phyloP scores from a whole-genome alignment of 2,329 filamentous ascomycete species.

The Ophiostoma ulmi region DNA sequence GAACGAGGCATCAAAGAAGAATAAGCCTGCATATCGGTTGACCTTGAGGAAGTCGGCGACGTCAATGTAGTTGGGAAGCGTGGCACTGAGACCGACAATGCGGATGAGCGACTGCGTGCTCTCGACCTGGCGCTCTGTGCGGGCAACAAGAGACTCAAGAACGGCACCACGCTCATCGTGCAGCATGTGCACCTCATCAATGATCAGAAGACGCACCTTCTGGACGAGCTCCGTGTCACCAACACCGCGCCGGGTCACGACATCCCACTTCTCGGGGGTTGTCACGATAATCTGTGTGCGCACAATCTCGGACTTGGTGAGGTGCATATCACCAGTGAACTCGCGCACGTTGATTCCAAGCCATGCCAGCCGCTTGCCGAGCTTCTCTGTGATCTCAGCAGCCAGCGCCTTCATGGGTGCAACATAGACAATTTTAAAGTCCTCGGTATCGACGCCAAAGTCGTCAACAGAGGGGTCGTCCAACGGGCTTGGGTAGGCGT shows the following conservation, averaged over 20 bases:
- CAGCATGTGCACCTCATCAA: conserved; percentile 99
- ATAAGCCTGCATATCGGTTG: conserved; percentile 84
- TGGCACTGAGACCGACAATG: conserved; percentile 91
- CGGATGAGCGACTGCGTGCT: conserved; percentile 96
- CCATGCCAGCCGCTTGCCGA: conserved; percentile 89
- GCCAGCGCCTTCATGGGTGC: conserved; percentile 98
- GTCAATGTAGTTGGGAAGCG: conserved; percentile 91
- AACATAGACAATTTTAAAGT: conserved; percentile 98
- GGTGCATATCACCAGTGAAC: conserved; percentile 96
- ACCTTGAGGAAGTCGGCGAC: conserved; percentile 96
- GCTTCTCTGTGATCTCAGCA: conserved; percentile 91
- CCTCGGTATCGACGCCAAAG: conserved; percentile 75
- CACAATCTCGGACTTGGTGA: conserved; percentile 93
- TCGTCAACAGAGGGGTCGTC: conserved; percentile 68
- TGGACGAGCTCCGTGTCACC: conserved; percentile 97
- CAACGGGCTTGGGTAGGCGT: conserved; percentile 71
- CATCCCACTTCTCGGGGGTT: conserved; percentile 98
- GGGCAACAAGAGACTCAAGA: conserved; percentile 87
- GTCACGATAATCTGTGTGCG: conserved; percentile 98
- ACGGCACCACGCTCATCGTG: conserved; percentile 96
- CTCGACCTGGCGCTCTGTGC: conserved; percentile 93
- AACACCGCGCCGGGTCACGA: conserved; percentile 93
- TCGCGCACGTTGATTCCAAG: conserved; percentile 87
- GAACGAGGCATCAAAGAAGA: conserved; percentile 96
- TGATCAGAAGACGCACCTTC: conserved; percentile 91